These are phyloP conservation scores for Detonula confervacea DNA, from an alignment of 352 stramenopile genomes.

Conservation along the genomic window DNA sequence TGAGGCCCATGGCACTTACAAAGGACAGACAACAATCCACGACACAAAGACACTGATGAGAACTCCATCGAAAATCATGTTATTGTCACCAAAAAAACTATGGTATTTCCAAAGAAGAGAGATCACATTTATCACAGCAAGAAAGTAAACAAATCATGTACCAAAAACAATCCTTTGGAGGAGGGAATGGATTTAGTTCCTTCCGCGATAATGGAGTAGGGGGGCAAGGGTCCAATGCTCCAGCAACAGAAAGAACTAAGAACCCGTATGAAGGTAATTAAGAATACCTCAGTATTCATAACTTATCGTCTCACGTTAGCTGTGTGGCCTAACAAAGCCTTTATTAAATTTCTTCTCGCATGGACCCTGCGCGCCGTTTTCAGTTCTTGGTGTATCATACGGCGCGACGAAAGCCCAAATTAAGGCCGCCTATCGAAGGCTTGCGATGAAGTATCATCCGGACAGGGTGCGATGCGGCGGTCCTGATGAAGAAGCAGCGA, in stretches of 20 bases:
- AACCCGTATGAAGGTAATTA: constrained; percentile 34
- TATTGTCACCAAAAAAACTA: too few relatives aligned
- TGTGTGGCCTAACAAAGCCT: too few relatives aligned
- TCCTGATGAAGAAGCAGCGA: constrained; percentile 44
- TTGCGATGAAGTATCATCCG: constrained; percentile 76
- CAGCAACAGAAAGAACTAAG: constrained; percentile 1
- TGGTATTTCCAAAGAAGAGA: too few relatives aligned
- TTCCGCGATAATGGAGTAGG: neutral
- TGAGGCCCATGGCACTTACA: too few relatives aligned
- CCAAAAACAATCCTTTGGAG: neutral
- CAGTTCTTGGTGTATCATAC: constrained; percentile 56
- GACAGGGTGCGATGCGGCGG: constrained; percentile 58
- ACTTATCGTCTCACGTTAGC: too few relatives aligned
- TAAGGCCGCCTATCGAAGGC: constrained; percentile 77
- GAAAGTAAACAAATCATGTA: neutral
- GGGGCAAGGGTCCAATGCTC: neutral
- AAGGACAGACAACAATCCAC: too few relatives aligned
- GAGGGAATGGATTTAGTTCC: neutral
- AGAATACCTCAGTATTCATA: neutral
- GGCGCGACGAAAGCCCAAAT: constrained; percentile 67
- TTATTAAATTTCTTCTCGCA: too few relatives aligned
- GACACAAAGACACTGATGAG: too few relatives aligned
- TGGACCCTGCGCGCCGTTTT: too few relatives aligned
- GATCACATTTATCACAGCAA: too few relatives aligned
- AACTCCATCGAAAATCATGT: too few relatives aligned